Percentiles rank a stretch among this genome's conserved stretches.
Conservation (phyloP, 176 grass and related monocot species). For the Hordeum marinum region DNA sequence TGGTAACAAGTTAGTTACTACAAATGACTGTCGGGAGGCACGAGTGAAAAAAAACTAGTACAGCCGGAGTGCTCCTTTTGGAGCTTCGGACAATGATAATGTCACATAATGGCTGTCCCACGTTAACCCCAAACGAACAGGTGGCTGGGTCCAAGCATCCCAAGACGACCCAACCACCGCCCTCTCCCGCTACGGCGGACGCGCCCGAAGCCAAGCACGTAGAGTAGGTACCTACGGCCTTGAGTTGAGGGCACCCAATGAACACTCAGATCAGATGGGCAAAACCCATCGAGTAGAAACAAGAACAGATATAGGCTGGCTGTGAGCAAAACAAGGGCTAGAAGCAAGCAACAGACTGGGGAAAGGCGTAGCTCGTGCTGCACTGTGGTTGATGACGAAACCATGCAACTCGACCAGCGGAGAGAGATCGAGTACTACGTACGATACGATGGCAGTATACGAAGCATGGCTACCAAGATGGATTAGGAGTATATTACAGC, state of each 20-base stretch:
- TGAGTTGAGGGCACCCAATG: neutral
- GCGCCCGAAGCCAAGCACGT: neutral
- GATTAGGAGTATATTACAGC: conserved; percentile 27
- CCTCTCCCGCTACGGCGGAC: neutral
- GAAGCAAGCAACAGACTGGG: neutral
- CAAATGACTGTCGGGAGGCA: neutral
- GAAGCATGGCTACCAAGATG: neutral
- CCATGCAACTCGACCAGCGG: neutral
- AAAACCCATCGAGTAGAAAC: neutral
- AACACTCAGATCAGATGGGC: neutral
- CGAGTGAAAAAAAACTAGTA: neutral
- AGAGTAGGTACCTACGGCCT: neutral
- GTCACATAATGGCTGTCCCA: conserved; percentile 30
- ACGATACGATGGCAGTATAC: neutral
- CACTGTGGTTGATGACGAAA: neutral
- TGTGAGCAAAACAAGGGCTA: neutral
- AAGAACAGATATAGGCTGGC: neutral
- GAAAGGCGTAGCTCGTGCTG: neutral
- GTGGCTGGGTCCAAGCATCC: conserved; percentile 13
- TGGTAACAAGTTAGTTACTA: neutral
- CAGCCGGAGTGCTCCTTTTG: neutral
- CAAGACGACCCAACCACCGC: conserved; percentile 20
- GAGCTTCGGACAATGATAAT: neutral
- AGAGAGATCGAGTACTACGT: neutral
- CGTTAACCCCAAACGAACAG: conserved; percentile 26